phyloP scores from a whole-genome alignment of 164 flowering plant species.

The Platanus orientalis region DNA sequence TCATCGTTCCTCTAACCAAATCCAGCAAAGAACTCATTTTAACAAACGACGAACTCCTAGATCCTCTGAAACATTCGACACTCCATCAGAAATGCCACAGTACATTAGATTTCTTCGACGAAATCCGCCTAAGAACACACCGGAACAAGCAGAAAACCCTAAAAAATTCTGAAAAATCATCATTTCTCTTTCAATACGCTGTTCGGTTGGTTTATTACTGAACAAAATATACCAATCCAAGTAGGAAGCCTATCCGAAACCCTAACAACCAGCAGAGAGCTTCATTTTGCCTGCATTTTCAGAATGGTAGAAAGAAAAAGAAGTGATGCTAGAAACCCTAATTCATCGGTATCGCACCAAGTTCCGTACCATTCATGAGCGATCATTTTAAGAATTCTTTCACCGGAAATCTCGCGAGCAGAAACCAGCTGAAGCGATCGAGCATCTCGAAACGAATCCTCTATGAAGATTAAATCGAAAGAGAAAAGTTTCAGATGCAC shows the following conservation, averaged over 20 bases:
- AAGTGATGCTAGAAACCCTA: not conserved
- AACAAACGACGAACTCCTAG: not conserved
- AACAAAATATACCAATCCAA: not conserved
- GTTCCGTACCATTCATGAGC: no score
- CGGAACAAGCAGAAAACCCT: slow-evolving; percentile 5
- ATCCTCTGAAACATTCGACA: not conserved
- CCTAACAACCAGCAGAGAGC: not conserved
- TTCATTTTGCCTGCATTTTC: slow-evolving; percentile 6
- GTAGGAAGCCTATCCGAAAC: not conserved
- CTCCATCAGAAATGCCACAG: not conserved
- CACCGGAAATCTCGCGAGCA: slow-evolving; percentile 2
- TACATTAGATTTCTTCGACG: not conserved
- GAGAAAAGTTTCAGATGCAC: not conserved
- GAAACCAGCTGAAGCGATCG: not conserved
- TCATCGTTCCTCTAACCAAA: not conserved
- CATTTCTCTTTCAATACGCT: not conserved
- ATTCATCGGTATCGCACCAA: not conserved
- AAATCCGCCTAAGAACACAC: not conserved
- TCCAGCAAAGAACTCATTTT: not conserved
- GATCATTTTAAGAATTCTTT: not conserved
- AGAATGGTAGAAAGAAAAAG: not conserved
- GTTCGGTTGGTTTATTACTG: not conserved
- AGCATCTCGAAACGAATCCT: not conserved
- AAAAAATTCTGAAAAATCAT: not conserved
- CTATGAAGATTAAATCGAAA: not conserved